A percentile compares a stretch with the other conserved stretches of the same genome.
Evolutionary conservation across 2,329 filamentous ascomycete genomes (phyloP).

Genomic region (Penicillium aurantiogriseum): DNA sequence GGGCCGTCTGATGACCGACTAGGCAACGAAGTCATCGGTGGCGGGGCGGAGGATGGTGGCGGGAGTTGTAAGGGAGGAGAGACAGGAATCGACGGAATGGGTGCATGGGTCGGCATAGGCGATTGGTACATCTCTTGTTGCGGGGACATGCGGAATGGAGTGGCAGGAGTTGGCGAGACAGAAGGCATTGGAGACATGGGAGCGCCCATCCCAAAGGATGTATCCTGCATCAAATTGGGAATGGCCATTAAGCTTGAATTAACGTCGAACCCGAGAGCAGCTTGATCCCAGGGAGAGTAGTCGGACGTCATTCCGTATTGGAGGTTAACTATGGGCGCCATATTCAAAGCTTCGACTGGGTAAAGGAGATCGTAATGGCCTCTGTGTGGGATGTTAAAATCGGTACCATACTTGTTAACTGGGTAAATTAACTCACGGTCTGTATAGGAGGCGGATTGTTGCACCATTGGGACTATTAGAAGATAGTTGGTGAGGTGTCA

Average conservation of each 20-base stretch:
- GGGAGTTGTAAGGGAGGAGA: conserved; percentile 29
- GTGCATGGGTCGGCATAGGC: conserved; percentile 28
- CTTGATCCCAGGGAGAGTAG: conserved; percentile 39
- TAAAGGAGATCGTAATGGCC: conserved; percentile 97
- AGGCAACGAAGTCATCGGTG: conserved; percentile 35
- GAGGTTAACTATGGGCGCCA: conserved; percentile 42
- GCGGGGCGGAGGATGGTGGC: conserved; percentile 26
- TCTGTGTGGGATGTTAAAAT: conserved; percentile 40
- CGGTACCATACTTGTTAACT: not conserved
- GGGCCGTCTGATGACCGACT: conserved; percentile 38
- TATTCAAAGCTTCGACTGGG: conserved; percentile 52
- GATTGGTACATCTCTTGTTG: conserved; percentile 38
- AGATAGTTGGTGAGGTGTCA: conserved; percentile 54
- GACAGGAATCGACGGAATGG: conserved; percentile 24
- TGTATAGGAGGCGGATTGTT: conserved; percentile 66
- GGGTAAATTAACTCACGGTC: conserved; percentile 54
- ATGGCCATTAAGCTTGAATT: conserved; percentile 44
- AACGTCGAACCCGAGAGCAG: conserved; percentile 40
- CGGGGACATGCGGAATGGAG: conserved; percentile 32
- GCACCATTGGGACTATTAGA: conserved; percentile 48
- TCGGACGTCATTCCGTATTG: conserved; percentile 43
- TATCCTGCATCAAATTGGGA: conserved; percentile 41
- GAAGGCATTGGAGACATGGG: conserved; percentile 28
- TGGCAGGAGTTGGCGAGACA: conserved; percentile 32
- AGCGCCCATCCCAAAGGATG: conserved; percentile 29